These are phyloP conservation scores for Exophiala phaeomuriformis DNA, from an alignment of 2,329 filamentous ascomycete genomes.

Conservation along the genomic window DNA sequence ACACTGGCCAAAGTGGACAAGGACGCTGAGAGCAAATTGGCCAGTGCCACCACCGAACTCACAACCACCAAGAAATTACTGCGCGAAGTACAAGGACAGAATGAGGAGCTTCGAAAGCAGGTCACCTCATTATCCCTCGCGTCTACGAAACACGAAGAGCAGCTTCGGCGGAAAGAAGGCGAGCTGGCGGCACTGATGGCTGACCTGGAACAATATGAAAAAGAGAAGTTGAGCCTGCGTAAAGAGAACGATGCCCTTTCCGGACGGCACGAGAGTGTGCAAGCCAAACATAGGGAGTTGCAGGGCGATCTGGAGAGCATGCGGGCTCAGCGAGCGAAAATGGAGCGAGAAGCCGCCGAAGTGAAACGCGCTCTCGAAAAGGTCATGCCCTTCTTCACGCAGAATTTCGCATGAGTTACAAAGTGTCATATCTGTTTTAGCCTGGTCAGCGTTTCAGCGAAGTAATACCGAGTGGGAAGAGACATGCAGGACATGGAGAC, in stretches of 20 bases:
- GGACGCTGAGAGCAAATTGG: slow-evolving; percentile 78
- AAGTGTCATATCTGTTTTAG: too few relatives aligned
- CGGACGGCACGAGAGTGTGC: slow-evolving; percentile 70
- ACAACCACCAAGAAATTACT: slow-evolving; percentile 66
- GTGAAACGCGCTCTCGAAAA: slow-evolving; percentile 79
- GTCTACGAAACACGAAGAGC: slow-evolving; percentile 89
- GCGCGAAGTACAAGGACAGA: slow-evolving; percentile 69
- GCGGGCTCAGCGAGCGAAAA: slow-evolving; percentile 71
- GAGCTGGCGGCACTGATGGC: slow-evolving; percentile 77
- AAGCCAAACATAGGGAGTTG: slow-evolving; percentile 68
- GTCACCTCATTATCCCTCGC: slow-evolving; percentile 81
- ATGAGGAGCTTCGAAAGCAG: slow-evolving; percentile 73
- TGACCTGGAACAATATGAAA: slow-evolving; percentile 75
- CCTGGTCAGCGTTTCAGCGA: too few relatives aligned
- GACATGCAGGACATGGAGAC: too few relatives aligned
- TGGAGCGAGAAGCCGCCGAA: slow-evolving; percentile 83
- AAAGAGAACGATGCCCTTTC: slow-evolving; percentile 66
- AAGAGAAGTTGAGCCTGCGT: slow-evolving; percentile 70
- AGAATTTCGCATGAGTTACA: slow-evolving; percentile 21
- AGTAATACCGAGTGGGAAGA: too few relatives aligned
- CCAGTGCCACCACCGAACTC: slow-evolving; percentile 70
- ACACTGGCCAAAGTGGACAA: slow-evolving; percentile 81
- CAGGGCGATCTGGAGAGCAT: slow-evolving; percentile 84
- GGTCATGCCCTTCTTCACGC: slow-evolving; percentile 55
- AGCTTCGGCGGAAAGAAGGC: slow-evolving; percentile 88